Conservation (phyloP, 306 rosid genomes). For the Pyrus betulifolia region DNA sequence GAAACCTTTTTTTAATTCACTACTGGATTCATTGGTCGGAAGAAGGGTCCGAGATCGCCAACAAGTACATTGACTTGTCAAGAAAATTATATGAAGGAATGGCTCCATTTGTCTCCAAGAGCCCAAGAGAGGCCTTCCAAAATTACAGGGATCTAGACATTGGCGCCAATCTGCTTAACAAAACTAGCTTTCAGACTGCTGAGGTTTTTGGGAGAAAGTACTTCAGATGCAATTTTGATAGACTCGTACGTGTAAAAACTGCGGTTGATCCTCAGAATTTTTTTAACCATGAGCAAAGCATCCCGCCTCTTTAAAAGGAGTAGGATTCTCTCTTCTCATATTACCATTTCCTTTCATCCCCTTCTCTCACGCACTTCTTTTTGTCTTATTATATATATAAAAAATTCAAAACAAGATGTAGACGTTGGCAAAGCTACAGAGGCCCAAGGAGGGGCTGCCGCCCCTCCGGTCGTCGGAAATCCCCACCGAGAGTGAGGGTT, state of each 20-base stretch:
- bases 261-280: conserved; percentile 22
- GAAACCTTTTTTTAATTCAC: conserved; percentile 16
- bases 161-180: not conserved
- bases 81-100: conserved; percentile 14
- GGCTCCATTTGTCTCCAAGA: conserved; percentile 14
- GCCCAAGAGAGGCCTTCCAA: conserved; percentile 17
- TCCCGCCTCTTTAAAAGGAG: not conserved
- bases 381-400: no score
- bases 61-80: conserved; percentile 12
- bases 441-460: no score
- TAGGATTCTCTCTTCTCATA: no score
- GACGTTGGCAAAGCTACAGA: no score
- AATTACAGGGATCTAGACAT: conserved; percentile 30
- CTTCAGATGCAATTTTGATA: conserved; percentile 20
- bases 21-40: not conserved
- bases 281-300: conserved; percentile 22
- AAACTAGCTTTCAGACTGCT: not conserved
- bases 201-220: conserved; percentile 16
- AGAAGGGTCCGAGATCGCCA: conserved; percentile 13
- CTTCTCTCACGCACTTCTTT: no score
- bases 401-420: no score
- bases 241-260: conserved; percentile 15
- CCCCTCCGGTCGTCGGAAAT: no score
- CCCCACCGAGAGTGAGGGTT: no score
- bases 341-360: no score